Conservation (phyloP, 2,329 filamentous ascomycete species). For the Cladophialophora carrionii region DNA sequence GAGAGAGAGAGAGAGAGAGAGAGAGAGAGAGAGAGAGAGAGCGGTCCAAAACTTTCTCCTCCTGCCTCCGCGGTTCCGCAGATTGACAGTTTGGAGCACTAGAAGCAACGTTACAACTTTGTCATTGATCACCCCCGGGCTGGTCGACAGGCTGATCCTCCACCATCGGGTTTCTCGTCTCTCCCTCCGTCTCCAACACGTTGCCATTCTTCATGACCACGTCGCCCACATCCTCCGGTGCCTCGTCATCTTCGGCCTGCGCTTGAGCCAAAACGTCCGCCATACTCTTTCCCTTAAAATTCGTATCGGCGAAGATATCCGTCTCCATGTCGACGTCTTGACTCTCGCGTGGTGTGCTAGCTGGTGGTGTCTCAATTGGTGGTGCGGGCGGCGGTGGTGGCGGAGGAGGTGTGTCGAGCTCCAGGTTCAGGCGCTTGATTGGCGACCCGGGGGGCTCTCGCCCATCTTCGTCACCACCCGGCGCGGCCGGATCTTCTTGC, state of each 20-base stretch:
- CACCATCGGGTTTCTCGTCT: constrained; percentile 26
- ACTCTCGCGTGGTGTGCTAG: constrained; percentile 31
- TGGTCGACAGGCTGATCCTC: constrained; percentile 22
- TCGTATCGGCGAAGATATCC: constrained; percentile 38
- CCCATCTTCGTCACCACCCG: constrained; percentile 33
- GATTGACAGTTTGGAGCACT: background rate
- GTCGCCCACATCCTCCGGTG: constrained; percentile 19
- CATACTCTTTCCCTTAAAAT: constrained; percentile 38
- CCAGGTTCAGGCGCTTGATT: constrained; percentile 32
- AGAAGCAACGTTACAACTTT: background rate
- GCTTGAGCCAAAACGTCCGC: constrained; percentile 39
- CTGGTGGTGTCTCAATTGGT: constrained; percentile 35
- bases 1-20: background rate
- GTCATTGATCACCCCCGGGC: background rate
- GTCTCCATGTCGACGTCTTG: constrained; percentile 29
- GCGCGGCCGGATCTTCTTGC: constrained; percentile 35
- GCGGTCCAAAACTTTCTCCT: background rate
- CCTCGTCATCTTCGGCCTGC: constrained; percentile 36
- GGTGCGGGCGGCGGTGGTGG: constrained; percentile 41
- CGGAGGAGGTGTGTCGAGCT: constrained; percentile 40
- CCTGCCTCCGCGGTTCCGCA: background rate
- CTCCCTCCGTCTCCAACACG: constrained; percentile 6
- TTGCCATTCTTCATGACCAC: constrained; percentile 21
- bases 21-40: background rate
- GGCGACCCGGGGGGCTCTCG: constrained; percentile 32